phyloP scores from a whole-genome alignment of 257 asterid species.

The Solanum peruvianum region DNA sequence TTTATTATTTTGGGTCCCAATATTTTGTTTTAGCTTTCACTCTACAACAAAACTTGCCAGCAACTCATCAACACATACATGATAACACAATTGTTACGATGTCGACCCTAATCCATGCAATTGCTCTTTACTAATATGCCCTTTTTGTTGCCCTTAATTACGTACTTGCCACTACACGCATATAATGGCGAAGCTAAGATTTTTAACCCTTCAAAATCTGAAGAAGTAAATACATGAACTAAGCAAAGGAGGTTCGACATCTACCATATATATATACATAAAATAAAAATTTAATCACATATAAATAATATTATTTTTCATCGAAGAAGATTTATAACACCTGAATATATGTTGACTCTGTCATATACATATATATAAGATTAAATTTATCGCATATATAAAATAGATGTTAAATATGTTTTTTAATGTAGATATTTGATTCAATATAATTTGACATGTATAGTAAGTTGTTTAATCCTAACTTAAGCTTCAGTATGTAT shows the following conservation, averaged over 20 bases:
- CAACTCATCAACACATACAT: background rate
- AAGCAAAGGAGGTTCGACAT: fast-evolving
- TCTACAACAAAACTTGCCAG: background rate
- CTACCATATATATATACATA: too few species aligned
- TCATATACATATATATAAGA: background rate
- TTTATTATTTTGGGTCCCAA: background rate
- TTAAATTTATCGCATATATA: background rate
- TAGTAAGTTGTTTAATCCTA: background rate
- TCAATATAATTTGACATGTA: background rate
- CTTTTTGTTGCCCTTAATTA: background rate
- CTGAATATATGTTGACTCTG: background rate
- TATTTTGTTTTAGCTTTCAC: background rate
- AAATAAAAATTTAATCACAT: fast-evolving
- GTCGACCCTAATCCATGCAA: background rate
- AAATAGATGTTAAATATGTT: background rate
- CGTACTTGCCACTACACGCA: background rate
- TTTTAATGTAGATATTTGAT: background rate
- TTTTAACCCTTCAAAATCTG: fast-evolving
- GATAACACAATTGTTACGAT: background rate
- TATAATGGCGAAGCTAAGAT: too few species aligned
- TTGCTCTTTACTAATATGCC: background rate
- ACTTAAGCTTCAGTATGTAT: background rate
- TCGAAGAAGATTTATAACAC: too few species aligned
- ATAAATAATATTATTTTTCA: too few species aligned
- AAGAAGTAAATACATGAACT: too few species aligned